Conservation (phyloP, 2,329 filamentous ascomycete genomes). For the Microdochium paspali region DNA sequence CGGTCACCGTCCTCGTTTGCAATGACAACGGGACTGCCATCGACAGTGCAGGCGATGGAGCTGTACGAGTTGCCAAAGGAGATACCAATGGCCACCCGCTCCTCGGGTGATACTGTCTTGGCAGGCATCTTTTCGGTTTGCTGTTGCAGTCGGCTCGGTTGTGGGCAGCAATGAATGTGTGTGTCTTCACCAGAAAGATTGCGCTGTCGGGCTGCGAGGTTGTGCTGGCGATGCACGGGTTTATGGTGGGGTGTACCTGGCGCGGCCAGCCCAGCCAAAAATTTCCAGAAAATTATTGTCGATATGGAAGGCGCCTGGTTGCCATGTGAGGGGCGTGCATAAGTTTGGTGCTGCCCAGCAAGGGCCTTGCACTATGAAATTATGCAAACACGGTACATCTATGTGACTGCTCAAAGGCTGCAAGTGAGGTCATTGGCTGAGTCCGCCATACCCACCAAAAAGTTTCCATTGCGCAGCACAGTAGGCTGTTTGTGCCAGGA, state of each 20-base stretch:
- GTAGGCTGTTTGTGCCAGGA: too few relatives aligned
- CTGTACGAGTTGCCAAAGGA: slow-evolving; percentile 98
- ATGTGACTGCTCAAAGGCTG: not conserved
- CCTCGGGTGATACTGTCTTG: slow-evolving; percentile 38
- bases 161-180: not conserved
- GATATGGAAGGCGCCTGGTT: not conserved
- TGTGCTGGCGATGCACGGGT: not conserved
- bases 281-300: not conserved
- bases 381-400: not conserved
- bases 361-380: not conserved
- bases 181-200: not conserved
- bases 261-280: not conserved
- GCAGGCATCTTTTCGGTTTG: slow-evolving; percentile 17
- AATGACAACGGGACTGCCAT: slow-evolving; percentile 95
- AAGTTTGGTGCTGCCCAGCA: too few relatives aligned
- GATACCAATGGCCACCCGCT: slow-evolving; percentile 78
- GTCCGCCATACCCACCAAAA: not conserved
- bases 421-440: not conserved
- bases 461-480: too few relatives aligned
- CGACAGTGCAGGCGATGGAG: slow-evolving; percentile 86
- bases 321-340: not conserved
- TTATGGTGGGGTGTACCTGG: not conserved
- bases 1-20: slow-evolving; percentile 99
- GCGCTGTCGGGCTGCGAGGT: not conserved
- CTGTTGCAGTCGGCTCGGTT: not conserved